Evolutionary conservation across 495 filamentous ascomycete species (phyloP), one percentile per base, ranked within the genome.

Genomic region (Aspergillus asperescens): DNA sequence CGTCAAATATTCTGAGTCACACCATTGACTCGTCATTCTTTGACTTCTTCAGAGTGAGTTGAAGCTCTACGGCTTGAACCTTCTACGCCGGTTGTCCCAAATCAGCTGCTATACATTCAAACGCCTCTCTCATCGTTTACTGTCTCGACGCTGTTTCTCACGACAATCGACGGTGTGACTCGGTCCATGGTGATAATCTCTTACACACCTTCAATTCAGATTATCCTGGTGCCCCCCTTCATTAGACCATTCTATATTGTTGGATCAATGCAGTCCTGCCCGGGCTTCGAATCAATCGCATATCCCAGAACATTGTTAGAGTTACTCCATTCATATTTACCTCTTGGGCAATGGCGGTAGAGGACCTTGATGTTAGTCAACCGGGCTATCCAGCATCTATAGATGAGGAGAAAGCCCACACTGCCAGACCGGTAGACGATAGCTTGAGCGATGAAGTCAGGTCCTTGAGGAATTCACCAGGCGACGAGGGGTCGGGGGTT

Each of bases 401-500:
- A 13, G 44, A 24, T 8, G 49, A n/a, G n/a, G n/a, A 48, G 28
- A 52, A 52, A 48, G 3, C 35, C 16, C 42, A 19, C 8, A 37
- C 49, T 9, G 23, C 41, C 7, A 7, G 16, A 15, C 29, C 18
- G 40, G 43, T 9, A 27, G 51, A 46, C 12, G 39, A 56, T 16
- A 48, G 31, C 9, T 39, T 34, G 1, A 53, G 53, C 20, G 37
- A 49, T 24, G 38, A 54, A 15, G 25, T 42, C 16, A 18, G 25
- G 19, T 45, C 54, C 12, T 23, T 52, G 13, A 35, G 27, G 37
- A 38, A 46, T n/a, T 8, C 37, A 4, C 54, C 49, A 4, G 58
- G 50, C 24, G 61, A 68, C 22, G 63, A 70, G 19, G 66, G 70
- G 53, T 59, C 59, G 3, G 55, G 32, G 3, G 5, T 8, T 5